Evolutionary conservation across 225 moss, liverwort and hornwort genomes (phyloP), one percentile per base, ranked within the genome.

Genomic region (Polytrichum formosum): DNA sequence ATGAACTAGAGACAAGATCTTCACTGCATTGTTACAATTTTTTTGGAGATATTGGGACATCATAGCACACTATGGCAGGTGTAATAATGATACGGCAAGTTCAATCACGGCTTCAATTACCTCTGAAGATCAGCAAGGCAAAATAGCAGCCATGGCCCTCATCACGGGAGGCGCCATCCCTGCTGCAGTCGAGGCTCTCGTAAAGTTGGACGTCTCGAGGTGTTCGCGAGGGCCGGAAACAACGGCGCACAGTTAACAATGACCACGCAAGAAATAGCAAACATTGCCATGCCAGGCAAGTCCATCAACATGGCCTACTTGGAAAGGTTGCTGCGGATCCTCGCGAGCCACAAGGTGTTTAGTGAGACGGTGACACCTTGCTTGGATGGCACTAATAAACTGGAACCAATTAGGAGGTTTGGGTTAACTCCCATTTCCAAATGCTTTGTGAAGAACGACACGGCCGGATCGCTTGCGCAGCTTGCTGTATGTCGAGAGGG

Each of bases 261-360:
- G 37, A 68, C 76, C 1, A 64, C 76, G 3, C 16, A 70, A 35
- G 70, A 76, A 25, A 27, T 76, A 28, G 76, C 76, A 6, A 31
- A 28, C 26, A 19, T 23, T 64, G 76, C 63, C 20, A 18, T 55
- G 54, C 76, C 67, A 26, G 37, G 55, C 6, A 61, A 63, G 61
- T 8, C 63, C 18, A 72, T 72, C 63, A 69, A 70, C 28, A 21
- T 69, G 54, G 18, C 53, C 1, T 55, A 63, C 22, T 26, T 76
- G 18, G 64, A 70, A 26, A 29, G 70, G 28, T 28, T 70, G 26
- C 70, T 76, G 6, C 64, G 70, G 4, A 46, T 65, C 16, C 25
- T 70, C 62, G 55, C 54, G 5, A 30, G 26, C 26, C 63, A 76
- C 7, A 55, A 64, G 18, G 63, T 76, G 7, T 31, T 76, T 20